Evolutionary conservation across 345 rosid species (phyloP), one percentile per base, ranked within the genome.

Genomic region (Pugionium dolabratum): DNA sequence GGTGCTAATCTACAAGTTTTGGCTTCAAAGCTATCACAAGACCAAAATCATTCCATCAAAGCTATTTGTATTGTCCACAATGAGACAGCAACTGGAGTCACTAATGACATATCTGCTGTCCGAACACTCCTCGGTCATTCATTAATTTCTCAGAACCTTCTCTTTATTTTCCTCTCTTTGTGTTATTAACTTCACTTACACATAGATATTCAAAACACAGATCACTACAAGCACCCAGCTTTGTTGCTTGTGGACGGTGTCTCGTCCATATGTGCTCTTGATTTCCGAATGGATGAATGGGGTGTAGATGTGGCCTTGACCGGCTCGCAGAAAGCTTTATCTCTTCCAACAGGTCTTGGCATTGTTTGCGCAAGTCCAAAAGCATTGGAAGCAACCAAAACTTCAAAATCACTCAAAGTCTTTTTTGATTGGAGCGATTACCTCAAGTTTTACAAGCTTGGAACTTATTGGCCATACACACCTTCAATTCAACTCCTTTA

Each of bases 211-310:
- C 1, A 1, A 1, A 18, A 62, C 37, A 34, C 86, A 94, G 97
- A 94, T 85, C 86, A 94, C 54, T 88, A 90, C 81, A 75, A 82
- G 64, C 99, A 94, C 72, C 97, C 99, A 0, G 99, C 99, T 62
- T 80, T 94, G 70, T 26, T 94, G 9, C 85, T 94, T 39, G 99
- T 94, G 30, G 99, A 90, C 74, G 99, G 99, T 67, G 99, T 94
- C 35, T 94, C 99, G 33, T 94, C 99, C 64, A 94, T 94, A 26
- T 90, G 99, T 66, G 99, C 99, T 2, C 83, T 94, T 37, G 99
- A 94, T 78, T 94, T 94, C 69, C 96, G 96, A 41, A 89, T 92
- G 98, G 98, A 92, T 56, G 98, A 92, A 75, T 92, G 98, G 98
- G 96, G 99, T 55, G 76, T 94, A 3, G 97, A 94, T 28, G 97